phyloP scores from a whole-genome alignment of 139 green algal species.

The Chlamydomonas sphaeroides region DNA sequence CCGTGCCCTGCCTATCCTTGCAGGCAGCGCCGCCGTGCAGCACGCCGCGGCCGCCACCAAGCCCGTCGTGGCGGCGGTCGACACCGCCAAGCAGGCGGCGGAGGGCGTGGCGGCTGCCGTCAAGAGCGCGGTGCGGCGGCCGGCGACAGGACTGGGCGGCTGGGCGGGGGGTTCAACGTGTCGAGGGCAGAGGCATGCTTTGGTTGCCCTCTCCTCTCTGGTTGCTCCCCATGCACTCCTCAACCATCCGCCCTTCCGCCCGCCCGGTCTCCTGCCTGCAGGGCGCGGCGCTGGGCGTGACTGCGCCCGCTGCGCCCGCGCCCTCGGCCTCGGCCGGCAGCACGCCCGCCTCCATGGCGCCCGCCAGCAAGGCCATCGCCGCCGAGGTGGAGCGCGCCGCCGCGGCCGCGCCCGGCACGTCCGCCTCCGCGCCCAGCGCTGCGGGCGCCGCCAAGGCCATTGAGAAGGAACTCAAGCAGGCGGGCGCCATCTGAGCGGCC shows the following conservation, averaged over 20 bases:
- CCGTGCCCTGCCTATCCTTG: no score
- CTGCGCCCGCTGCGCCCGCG: not conserved
- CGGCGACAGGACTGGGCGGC: not conserved
- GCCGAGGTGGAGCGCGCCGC: conserved; percentile 8
- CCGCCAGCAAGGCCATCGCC: conserved; percentile 24
- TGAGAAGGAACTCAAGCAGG: conserved; percentile 18
- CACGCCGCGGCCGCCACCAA: conserved; percentile 15
- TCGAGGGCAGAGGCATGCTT: not conserved
- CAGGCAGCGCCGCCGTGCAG: conserved; percentile 22
- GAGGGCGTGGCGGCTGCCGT: not conserved
- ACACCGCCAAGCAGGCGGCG: not conserved
- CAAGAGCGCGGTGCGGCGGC: conserved; percentile 18
- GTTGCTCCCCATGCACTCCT: not conserved
- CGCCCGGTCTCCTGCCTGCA: not conserved
- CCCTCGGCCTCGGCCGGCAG: not conserved
- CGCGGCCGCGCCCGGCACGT: not conserved
- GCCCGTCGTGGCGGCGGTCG: conserved; percentile 14
- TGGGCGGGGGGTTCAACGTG: no score
- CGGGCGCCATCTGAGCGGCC: conserved; percentile 8
- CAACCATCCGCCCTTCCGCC: not conserved
- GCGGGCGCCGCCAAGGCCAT: not conserved
- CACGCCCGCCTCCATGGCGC: conserved; percentile 9
- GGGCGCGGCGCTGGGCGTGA: not conserved
- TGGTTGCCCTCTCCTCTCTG: not conserved
- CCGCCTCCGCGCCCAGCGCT: not conserved